Evolutionary conservation across 805 yeast species (phyloP).

Genomic region (Candida xiaguanensis): DNA sequence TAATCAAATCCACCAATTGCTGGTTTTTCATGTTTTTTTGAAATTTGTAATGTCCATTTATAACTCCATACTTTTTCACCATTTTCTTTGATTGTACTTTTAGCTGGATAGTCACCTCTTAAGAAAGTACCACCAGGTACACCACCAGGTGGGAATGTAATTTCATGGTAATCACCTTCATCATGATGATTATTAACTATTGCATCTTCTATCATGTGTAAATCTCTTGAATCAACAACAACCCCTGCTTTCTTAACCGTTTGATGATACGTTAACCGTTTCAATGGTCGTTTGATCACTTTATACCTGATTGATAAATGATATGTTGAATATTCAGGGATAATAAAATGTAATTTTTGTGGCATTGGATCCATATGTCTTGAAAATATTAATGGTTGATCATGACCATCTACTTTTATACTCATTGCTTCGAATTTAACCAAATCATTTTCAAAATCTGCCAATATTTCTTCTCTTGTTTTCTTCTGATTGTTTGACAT

Average conservation of each 20-base stretch:
- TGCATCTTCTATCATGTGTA: slow-evolving; percentile 17
- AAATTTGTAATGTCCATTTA: slow-evolving; percentile 19
- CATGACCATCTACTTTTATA: slow-evolving; percentile 24
- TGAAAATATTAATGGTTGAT: slow-evolving; percentile 17
- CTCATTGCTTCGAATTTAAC: slow-evolving; percentile 24
- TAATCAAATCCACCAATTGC: slow-evolving; percentile 11
- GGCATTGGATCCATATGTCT: slow-evolving; percentile 25
- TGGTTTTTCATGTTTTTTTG: slow-evolving; percentile 17
- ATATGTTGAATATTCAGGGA: slow-evolving; percentile 26
- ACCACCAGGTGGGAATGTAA: slow-evolving; percentile 22
- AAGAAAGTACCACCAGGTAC: slow-evolving; percentile 28
- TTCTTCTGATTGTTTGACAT: slow-evolving; percentile 11
- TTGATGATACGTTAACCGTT: slow-evolving; percentile 22
- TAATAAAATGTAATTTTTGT: slow-evolving; percentile 17
- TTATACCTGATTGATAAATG: slow-evolving; percentile 20
- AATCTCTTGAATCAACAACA: slow-evolving; percentile 19
- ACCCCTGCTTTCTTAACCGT: slow-evolving; percentile 26
- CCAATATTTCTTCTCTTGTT: slow-evolving; percentile 14
- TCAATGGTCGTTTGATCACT: slow-evolving; percentile 18
- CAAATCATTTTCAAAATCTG: slow-evolving; percentile 20
- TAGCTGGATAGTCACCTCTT: slow-evolving; percentile 25
- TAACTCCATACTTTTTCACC: slow-evolving; percentile 14
- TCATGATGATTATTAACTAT: slow-evolving; percentile 12
- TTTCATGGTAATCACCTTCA: slow-evolving; percentile 16
- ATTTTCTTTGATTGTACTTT: slow-evolving; percentile 17